Evolutionary conservation across 192 early-diverging fungal genomes (phyloP), one percentile per base, ranked within the genome.

Genomic region (Rhizophagus sp.): DNA sequence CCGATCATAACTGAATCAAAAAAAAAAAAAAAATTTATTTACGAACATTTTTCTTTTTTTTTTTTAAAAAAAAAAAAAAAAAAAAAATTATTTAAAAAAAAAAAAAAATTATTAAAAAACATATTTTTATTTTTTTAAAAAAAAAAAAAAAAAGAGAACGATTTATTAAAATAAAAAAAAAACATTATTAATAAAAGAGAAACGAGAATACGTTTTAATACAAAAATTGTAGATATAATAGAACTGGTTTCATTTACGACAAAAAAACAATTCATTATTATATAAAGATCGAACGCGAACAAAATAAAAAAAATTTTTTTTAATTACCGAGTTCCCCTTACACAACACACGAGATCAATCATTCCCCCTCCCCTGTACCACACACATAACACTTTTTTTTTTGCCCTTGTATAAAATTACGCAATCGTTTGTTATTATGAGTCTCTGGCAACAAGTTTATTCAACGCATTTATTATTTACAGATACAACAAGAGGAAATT

Each of bases 371-470:
- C 2, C 11, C 11, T 15, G 15, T 15, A 15, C 15, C 12, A 50
- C 49, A 50, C 15, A 50, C 13, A 50, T n/a, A n/a, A n/a, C n/a
- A 13, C 11, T 17, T 52, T 17, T 19, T 17, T 17, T 17, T 52
- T 13, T 19, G 17, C 19, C 4, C 19, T 17, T 15, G 19, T 52
- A 0, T 19, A 19, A 17, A 50, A 39, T 39, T 8, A 39, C 39
- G 39, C 39, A 39, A 6, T 36, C 39, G 7, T 66, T 30, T 30
- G 5, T 50, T 50, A 50, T 73, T n/a, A 73, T 73, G 71, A 47
- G 71, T 73, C 41, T 44, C 52, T 73, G 71, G 71, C 71, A 73
- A 73, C 71, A 73, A 73, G 34, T 17, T 49, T 30, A 47, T 30
- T 12, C 71, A 41, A 27, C 39, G 7, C 41, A 73, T 5, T 50